Base-by-base conservation (phyloP, 768 basidiomycete species). In the Agrocybe pediades region DNA sequence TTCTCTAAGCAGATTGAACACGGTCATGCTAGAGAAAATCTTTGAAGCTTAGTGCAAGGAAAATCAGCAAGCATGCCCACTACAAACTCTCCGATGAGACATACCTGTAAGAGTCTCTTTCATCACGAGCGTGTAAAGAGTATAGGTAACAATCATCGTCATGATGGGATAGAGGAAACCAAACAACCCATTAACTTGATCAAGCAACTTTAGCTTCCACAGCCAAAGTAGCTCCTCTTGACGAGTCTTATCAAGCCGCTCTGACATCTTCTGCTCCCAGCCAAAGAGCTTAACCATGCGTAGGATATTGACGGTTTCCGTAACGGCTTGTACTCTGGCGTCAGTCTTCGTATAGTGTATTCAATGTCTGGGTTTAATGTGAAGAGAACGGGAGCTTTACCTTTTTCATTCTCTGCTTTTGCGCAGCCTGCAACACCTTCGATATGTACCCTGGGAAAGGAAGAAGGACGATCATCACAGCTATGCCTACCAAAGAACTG, bases 281-380 rank as follows among this genome's bases (percentile, higher is more conserved):
- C 76, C 88, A 60, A 90, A 88, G 42, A 89, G 69, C 68, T 89
- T 89, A 62, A 87, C 71, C 81, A 87, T 86, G 19, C 85, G 79
- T 13, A 86, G 63, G 21, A 81, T 75, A 53, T 74, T 76, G 63
- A 84, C 73, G 79, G 82, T 73, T 69, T 88, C 86, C 11, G 83
- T 81, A 42, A 87, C 78, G 7, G 70, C 70, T 59, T 85, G 81
- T 1, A 88, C 79, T 27, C 87, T 72, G n/a, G 77, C 76, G 61
- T 88, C 87, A 1, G 72, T 72, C 56, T 69, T 26, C 9, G 30
- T 27, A 33, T 46, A n/a, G n/a, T n/a, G n/a, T n/a, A n/a, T n/a
- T n/a, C n/a, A n/a, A 41, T n/a, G 15, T 9, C 9, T 13, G 15
- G 8, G 47, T 9, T 4, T 24, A 6, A 15, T 1, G 21, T 16